phyloP scores from a whole-genome alignment of 1,284 basidiomycete genomes.

The Trametes versicolor region DNA sequence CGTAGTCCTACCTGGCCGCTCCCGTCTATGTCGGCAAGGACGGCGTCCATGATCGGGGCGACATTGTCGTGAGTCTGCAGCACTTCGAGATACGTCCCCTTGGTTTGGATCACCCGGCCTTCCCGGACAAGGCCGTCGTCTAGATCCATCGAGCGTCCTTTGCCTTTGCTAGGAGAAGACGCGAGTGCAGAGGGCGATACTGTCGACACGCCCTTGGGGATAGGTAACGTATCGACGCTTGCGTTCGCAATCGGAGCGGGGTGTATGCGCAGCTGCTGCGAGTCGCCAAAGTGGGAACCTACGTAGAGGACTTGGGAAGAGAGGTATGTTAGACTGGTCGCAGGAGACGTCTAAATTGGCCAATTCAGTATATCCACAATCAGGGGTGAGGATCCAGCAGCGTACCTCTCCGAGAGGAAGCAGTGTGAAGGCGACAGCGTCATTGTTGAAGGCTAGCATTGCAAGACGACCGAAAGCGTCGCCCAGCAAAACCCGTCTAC shows the following conservation, averaged over 20 bases:
- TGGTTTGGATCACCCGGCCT: slow-evolving; percentile 61
- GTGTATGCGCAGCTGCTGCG: slow-evolving; percentile 76
- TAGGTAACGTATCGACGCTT: slow-evolving; percentile 59
- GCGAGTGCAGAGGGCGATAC: slow-evolving; percentile 44
- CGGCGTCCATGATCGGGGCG: slow-evolving; percentile 90
- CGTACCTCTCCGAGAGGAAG: slow-evolving; percentile 82
- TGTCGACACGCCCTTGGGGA: slow-evolving; percentile 56
- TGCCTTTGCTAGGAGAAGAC: slow-evolving; percentile 29
- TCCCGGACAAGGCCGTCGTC: slow-evolving; percentile 36
- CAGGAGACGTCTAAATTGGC: slow-evolving; percentile 75
- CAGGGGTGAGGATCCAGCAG: too few species aligned
- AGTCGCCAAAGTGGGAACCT: slow-evolving; percentile 87
- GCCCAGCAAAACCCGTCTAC: slow-evolving; percentile 70
- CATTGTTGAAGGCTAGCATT: slow-evolving; percentile 68
- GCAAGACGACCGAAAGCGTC: slow-evolving; percentile 83
- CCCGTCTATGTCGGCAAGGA: slow-evolving; percentile 78
- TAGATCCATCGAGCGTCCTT: slow-evolving; percentile 31
- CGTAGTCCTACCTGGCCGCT: slow-evolving; percentile 71
- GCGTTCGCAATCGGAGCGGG: slow-evolving; percentile 52
- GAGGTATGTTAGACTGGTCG: slow-evolving; percentile 83
- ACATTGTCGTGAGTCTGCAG: slow-evolving; percentile 81
- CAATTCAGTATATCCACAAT: too few species aligned
- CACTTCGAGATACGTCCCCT: slow-evolving; percentile 64
- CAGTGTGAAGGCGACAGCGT: slow-evolving; percentile 61
- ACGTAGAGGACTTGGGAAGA: slow-evolving; percentile 80